A percentile compares a stretch with the other conserved stretches of the same genome.
phyloP scores from a whole-genome alignment of 306 rosid genomes.

The Pyrus bretschneideri region DNA sequence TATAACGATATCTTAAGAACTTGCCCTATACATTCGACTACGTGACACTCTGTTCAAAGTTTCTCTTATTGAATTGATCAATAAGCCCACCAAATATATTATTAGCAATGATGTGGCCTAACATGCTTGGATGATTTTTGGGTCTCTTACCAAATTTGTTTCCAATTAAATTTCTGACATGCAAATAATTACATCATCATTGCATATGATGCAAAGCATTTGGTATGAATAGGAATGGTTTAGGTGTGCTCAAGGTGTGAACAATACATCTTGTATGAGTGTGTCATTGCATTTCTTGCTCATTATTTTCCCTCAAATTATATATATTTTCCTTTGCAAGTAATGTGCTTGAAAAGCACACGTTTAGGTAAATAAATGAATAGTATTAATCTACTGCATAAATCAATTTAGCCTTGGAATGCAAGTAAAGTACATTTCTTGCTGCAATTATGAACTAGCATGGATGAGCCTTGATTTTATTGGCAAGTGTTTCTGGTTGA shows the following conservation, averaged over 20 bases:
- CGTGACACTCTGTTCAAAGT: background rate
- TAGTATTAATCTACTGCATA: background rate
- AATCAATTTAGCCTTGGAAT: background rate
- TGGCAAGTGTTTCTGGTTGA: background rate
- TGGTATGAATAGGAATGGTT: background rate
- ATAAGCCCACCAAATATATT: background rate
- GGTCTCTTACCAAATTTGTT: background rate
- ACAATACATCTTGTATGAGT: background rate
- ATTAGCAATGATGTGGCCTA: background rate
- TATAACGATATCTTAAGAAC: too few species aligned
- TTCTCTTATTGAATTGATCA: background rate
- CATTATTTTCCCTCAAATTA: background rate
- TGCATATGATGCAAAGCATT: background rate
- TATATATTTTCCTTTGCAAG: background rate
- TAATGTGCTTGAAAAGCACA: background rate
- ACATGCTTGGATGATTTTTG: background rate
- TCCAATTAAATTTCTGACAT: background rate
- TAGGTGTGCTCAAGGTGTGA: background rate
- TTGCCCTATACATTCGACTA: background rate
- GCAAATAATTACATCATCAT: background rate
- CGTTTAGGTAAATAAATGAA: background rate
- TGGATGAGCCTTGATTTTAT: background rate
- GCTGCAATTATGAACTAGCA: constrained; percentile 12
- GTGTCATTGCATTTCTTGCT: background rate
- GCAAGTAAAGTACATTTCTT: constrained; percentile 5